These are phyloP conservation scores for Blakeslea trispora DNA, from an alignment of 371 early-diverging fungal genomes.

Conservation along the genomic window DNA sequence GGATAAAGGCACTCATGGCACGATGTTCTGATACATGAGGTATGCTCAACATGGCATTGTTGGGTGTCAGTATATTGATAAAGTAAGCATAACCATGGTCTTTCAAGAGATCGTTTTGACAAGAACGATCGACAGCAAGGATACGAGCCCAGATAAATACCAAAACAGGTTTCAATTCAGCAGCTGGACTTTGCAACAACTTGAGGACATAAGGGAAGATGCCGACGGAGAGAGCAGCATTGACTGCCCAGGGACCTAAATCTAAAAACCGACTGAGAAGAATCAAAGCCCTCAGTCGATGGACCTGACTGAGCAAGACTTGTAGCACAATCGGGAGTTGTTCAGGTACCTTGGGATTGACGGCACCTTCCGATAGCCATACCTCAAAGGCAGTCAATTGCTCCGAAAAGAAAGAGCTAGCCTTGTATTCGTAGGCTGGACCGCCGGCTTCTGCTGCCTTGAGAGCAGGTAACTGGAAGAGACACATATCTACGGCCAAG, in stretches of 20 bases:
- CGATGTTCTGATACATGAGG: conserved; percentile 82
- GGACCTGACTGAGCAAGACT: conserved; percentile 92
- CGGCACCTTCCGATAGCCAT: conserved; percentile 85
- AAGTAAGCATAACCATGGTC: conserved; percentile 94
- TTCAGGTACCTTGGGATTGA: conserved; percentile 77
- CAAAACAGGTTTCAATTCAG: conserved; percentile 90
- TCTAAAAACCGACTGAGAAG: conserved; percentile 91
- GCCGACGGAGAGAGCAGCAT: conserved; percentile 91
- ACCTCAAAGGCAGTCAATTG: conserved; percentile 97
- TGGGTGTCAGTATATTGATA: conserved; percentile 81
- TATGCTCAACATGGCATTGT: conserved; percentile 68
- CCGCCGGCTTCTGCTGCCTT: conserved; percentile 64
- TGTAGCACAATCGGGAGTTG: conserved; percentile 96
- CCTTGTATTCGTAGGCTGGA: conserved; percentile 64
- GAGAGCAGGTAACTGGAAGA: conserved; percentile 85
- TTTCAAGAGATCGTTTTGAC: conserved; percentile 90
- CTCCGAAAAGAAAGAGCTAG: conserved; percentile 90
- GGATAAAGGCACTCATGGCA: conserved; percentile 90
- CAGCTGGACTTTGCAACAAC: conserved; percentile 92
- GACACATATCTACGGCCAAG: conserved; percentile 91
- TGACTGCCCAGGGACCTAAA: conserved; percentile 94
- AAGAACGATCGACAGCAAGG: conserved; percentile 87
- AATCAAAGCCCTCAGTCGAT: conserved; percentile 90
- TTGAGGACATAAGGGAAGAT: conserved; percentile 97
- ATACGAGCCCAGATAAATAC: conserved; percentile 97